phyloP scores from a whole-genome alignment of 2,329 filamentous ascomycete genomes.

The Cercospora berteroae region DNA sequence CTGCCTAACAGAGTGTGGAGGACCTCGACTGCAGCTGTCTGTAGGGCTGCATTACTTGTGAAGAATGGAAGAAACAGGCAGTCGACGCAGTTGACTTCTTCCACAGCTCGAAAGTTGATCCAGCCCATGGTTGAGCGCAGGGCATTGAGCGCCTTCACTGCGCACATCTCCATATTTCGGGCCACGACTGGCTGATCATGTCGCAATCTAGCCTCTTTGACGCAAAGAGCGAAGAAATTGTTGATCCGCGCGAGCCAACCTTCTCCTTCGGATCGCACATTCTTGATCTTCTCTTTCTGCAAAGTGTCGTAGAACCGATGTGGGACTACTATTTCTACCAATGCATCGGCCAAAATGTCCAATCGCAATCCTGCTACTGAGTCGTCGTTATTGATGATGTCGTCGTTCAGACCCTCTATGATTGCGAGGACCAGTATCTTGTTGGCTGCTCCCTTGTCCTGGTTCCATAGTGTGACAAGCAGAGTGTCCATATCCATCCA shows the following conservation, averaged over 20 bases:
- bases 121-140: slow-evolving; percentile 79
- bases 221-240: slow-evolving; percentile 69
- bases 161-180: slow-evolving; percentile 52
- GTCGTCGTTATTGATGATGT: slow-evolving; percentile 87
- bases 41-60: slow-evolving; percentile 66
- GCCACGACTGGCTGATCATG: slow-evolving; percentile 58
- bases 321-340: slow-evolving; percentile 92
- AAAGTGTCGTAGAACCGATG: slow-evolving; percentile 66
- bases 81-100: slow-evolving; percentile 66
- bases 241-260: slow-evolving; percentile 84
- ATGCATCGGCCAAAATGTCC: slow-evolving; percentile 78
- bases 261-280: slow-evolving; percentile 73
- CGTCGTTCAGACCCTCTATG: slow-evolving; percentile 88
- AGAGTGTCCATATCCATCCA: slow-evolving; percentile 94
- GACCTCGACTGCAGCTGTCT: slow-evolving; percentile 59
- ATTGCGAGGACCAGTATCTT: slow-evolving; percentile 87
- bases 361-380: slow-evolving; percentile 79
- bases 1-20: slow-evolving; percentile 41
- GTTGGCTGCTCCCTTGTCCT: slow-evolving; percentile 52
- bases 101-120: slow-evolving; percentile 80
- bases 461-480: slow-evolving; percentile 75
- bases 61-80: slow-evolving; percentile 70
- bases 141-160: slow-evolving; percentile 72
- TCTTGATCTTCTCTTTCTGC: slow-evolving; percentile 64
- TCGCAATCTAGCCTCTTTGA: slow-evolving; percentile 46